These are phyloP conservation scores for Citrus maxima DNA, from an alignment of 345 rosid genomes.

Conservation along the genomic window DNA sequence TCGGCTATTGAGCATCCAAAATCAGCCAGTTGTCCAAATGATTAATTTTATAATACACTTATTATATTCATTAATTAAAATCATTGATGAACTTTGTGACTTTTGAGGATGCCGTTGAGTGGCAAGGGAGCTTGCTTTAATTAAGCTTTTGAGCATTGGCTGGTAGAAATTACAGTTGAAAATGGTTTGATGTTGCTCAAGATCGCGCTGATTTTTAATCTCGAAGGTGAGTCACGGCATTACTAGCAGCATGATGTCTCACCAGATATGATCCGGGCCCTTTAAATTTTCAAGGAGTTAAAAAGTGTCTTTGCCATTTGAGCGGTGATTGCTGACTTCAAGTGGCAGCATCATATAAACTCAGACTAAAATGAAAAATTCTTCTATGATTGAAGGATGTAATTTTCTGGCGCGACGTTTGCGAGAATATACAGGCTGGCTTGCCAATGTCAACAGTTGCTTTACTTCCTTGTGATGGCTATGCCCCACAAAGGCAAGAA, in stretches of 20 bases:
- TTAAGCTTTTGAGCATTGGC: not conserved
- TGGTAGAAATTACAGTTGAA: not conserved
- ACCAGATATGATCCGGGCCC: not conserved
- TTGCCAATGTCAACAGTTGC: not conserved
- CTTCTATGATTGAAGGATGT: not conserved
- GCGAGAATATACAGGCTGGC: slow-evolving; percentile 21
- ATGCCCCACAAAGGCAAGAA: not conserved
- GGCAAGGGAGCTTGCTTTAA: not conserved
- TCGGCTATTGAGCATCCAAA: not conserved
- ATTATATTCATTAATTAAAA: not conserved
- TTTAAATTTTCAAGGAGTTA: not conserved
- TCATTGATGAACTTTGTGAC: not conserved
- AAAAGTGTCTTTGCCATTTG: not conserved
- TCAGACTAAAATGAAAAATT: not conserved
- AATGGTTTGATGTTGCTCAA: not conserved
- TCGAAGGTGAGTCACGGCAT: not conserved
- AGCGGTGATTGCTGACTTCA: not conserved
- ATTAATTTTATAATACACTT: not conserved
- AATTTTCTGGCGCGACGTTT: not conserved
- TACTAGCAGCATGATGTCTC: not conserved
- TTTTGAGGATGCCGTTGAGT: not conserved
- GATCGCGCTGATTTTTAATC: not conserved
- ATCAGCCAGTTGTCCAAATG: slow-evolving; percentile 4
- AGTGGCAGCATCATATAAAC: not conserved
- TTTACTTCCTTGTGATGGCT: not conserved